Conservation (phyloP, 164 flowering plant genomes). For the Santalum album region DNA sequence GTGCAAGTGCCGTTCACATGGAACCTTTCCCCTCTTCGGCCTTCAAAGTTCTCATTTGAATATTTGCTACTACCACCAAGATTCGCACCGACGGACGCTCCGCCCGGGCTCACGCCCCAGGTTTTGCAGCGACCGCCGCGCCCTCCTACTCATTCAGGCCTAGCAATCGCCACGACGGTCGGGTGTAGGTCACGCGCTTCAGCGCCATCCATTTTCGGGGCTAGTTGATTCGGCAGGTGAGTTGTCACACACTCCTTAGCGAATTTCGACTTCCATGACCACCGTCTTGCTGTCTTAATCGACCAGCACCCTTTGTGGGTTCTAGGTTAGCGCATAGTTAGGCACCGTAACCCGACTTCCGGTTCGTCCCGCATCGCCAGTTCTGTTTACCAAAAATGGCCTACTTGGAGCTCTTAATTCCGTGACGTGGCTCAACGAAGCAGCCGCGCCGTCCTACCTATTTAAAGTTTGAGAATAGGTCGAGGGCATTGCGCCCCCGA, state of each 20-base stretch:
- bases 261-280: slow-evolving; percentile 19
- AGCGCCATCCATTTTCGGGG: slow-evolving; percentile 42
- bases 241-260: slow-evolving; percentile 37
- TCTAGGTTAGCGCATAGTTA: slow-evolving; percentile 27
- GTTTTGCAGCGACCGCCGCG: slow-evolving; percentile 29
- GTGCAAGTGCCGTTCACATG: slow-evolving; percentile 1
- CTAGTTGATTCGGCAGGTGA: slow-evolving; percentile 43
- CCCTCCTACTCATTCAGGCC: slow-evolving; percentile 41
- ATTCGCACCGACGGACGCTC: neutral
- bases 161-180: slow-evolving; percentile 19
- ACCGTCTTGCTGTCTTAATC: slow-evolving; percentile 10
- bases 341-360: slow-evolving; percentile 28
- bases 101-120: slow-evolving; percentile 18
- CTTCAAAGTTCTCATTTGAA: slow-evolving; percentile 1
- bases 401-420: slow-evolving; percentile 22
- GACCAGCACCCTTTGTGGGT: slow-evolving; percentile 26
- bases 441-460: too few relatives aligned
- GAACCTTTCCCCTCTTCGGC: neutral
- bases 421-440: too few relatives aligned
- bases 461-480: too few relatives aligned
- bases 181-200: slow-evolving; percentile 23
- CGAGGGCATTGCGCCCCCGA: too few relatives aligned
- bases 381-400: slow-evolving; percentile 28
- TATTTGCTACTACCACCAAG: slow-evolving; percentile 1
- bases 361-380: slow-evolving; percentile 26